Evolutionary conservation across 805 yeast species (phyloP).

Genomic region (Zygoascus tannicola): DNA sequence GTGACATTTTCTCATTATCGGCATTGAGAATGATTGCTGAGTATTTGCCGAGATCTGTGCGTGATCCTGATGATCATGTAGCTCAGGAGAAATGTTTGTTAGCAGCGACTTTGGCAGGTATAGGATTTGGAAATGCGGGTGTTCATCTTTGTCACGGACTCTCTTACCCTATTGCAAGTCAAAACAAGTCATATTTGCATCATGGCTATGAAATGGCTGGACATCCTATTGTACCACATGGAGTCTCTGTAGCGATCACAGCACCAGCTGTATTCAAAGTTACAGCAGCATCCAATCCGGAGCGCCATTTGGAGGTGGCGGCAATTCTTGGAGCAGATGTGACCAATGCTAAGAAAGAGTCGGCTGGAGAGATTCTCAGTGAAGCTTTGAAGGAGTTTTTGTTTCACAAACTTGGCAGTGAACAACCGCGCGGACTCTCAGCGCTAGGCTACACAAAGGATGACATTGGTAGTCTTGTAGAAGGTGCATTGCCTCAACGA

Average conservation of each 20-base stretch:
- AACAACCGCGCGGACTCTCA: constrained; percentile 30
- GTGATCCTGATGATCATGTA: constrained; percentile 33
- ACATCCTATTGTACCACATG: constrained; percentile 36
- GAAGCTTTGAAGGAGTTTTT: constrained; percentile 30
- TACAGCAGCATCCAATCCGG: constrained; percentile 33
- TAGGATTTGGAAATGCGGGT: constrained; percentile 40
- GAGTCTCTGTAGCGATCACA: constrained; percentile 37
- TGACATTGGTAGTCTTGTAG: constrained; percentile 30
- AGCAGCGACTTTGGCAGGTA: constrained; percentile 38
- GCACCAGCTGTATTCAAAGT: constrained; percentile 36
- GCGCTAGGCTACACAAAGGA: constrained; percentile 28
- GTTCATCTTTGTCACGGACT: constrained; percentile 37
- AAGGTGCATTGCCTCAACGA: constrained; percentile 33
- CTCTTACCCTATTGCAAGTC: constrained; percentile 33
- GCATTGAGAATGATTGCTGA: constrained; percentile 34
- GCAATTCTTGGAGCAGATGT: constrained; percentile 30
- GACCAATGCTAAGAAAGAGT: constrained; percentile 27
- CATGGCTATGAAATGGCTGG: constrained; percentile 30
- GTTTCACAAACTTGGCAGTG: constrained; percentile 25
- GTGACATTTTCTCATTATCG: constrained; percentile 36
- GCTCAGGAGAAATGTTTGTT: constrained; percentile 37
- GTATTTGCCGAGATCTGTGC: constrained; percentile 33
- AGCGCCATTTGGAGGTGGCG: constrained; percentile 31
- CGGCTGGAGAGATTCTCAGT: constrained; percentile 32
- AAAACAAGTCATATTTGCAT: constrained; percentile 30